Evolutionary conservation across 768 basidiomycete genomes (phyloP).

Genomic region (Tulasnella sp.): DNA sequence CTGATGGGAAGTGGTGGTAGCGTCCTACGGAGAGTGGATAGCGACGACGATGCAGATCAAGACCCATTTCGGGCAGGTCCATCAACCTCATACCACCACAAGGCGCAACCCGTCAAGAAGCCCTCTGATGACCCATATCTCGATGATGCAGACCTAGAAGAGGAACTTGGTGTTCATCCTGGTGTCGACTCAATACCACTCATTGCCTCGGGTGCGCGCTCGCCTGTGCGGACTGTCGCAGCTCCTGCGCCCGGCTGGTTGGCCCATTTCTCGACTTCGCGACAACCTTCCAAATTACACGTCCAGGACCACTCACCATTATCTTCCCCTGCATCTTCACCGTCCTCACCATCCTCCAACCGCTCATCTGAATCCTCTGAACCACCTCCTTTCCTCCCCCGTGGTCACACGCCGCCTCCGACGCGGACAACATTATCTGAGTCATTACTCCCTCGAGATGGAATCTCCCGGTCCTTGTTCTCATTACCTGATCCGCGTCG

Average conservation of each 20-base stretch:
- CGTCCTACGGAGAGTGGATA: conserved; percentile 26
- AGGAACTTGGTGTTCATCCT: neutral
- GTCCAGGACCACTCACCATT: conserved; percentile 24
- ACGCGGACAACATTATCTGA: conserved; percentile 40
- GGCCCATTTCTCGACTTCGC: conserved; percentile 10
- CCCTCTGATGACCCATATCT: conserved; percentile 14
- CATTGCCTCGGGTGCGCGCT: neutral
- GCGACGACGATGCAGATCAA: conserved; percentile 54
- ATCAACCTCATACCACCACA: conserved; percentile 26
- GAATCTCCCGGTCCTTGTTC: conserved; percentile 51
- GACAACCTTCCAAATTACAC: conserved; percentile 25
- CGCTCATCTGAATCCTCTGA: conserved; percentile 26
- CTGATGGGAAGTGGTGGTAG: conserved; percentile 35
- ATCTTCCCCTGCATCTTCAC: conserved; percentile 25
- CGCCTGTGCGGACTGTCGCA: neutral
- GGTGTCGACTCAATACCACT: conserved; percentile 15
- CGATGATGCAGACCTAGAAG: conserved; percentile 17
- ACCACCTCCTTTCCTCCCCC: conserved; percentile 12
- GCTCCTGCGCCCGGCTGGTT: conserved; percentile 12
- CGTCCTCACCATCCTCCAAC: conserved; percentile 35
- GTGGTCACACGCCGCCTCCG: conserved; percentile 30
- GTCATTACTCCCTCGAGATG: conserved; percentile 65
- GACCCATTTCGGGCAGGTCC: conserved; percentile 47
- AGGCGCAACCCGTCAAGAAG: neutral
- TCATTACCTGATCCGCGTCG: conserved; percentile 66